Evolutionary conservation across 23 red algal genomes (phyloP).

Genomic region (Chondrus crispus): DNA sequence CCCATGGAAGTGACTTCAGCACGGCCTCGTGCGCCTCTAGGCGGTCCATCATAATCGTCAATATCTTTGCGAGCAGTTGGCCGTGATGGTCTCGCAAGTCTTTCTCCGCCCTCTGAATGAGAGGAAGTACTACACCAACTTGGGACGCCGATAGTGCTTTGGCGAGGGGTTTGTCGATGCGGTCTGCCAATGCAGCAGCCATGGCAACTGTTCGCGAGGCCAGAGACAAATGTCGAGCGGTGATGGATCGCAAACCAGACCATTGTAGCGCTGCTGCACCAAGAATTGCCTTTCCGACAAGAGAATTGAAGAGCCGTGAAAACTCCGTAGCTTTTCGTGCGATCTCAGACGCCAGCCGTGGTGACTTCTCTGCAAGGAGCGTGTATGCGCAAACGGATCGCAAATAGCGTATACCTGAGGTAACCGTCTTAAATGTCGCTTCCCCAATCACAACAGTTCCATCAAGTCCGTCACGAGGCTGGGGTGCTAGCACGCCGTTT

Average conservation of each 20-base stretch:
- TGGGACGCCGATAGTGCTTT: constrained; percentile 11
- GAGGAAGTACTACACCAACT: constrained; percentile 20
- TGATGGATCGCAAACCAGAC: constrained; percentile 75
- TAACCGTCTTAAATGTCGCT: constrained; percentile 49
- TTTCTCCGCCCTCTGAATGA: constrained; percentile 37
- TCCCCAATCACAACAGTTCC: constrained; percentile 20
- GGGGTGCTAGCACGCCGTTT: background rate
- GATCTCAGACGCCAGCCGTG: constrained; percentile 42
- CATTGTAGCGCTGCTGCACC: constrained; percentile 62
- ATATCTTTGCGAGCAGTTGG: constrained; percentile 68
- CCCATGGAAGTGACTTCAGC: constrained; percentile 59
- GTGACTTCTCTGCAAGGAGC: constrained; percentile 39
- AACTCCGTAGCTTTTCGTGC: constrained; percentile 50
- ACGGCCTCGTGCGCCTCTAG: constrained; percentile 52
- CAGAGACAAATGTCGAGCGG: constrained; percentile 71
- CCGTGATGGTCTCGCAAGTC: constrained; percentile 65
- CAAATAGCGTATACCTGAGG: constrained; percentile 42
- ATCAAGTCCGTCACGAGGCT: background rate
- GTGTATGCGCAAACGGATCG: constrained; percentile 67
- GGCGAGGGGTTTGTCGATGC: constrained; percentile 15
- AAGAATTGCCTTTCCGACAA: constrained; percentile 49
- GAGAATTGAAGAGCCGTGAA: constrained; percentile 54
- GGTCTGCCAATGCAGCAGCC: constrained; percentile 34
- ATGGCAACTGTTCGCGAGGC: constrained; percentile 64
- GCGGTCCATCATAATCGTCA: constrained; percentile 76